Conservation (phyloP, 768 basidiomycete species). For the Mycena capillaripes region DNA sequence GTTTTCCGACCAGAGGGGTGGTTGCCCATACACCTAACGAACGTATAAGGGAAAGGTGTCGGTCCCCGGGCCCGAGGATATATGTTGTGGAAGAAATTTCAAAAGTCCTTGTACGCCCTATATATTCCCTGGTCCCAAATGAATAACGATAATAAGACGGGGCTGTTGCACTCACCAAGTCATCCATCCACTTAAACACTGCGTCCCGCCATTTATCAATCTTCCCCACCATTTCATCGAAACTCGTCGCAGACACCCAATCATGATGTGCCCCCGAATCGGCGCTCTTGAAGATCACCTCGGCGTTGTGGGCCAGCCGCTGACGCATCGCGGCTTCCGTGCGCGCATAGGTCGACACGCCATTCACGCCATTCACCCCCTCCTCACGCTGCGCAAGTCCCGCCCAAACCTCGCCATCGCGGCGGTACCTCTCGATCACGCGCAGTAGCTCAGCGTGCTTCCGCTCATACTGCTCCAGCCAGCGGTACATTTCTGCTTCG, state of each 20-base stretch:
- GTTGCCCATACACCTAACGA: too few relatives aligned
- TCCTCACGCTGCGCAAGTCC: neutral
- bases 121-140: too few relatives aligned
- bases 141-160: too few relatives aligned
- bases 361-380: neutral
- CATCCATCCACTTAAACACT: neutral
- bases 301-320: constrained; percentile 15
- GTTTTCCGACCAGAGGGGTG: too few relatives aligned
- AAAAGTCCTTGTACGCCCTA: too few relatives aligned
- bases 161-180: neutral
- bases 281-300: neutral
- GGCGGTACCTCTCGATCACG: constrained; percentile 8
- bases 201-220: constrained; percentile 5
- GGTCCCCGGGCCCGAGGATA: too few relatives aligned
- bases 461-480: too few relatives aligned
- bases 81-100: too few relatives aligned
- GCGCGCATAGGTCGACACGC: neutral
- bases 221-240: constrained; percentile 2
- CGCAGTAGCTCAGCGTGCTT: constrained; percentile 15
- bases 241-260: constrained; percentile 3
- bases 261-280: constrained; percentile 11
- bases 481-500: too few relatives aligned
- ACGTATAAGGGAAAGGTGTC: too few relatives aligned
- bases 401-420: constrained; percentile 10
- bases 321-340: constrained; percentile 18